Evolutionary conservation across 805 yeast species (phyloP).

Genomic region (Candida wancherniae): DNA sequence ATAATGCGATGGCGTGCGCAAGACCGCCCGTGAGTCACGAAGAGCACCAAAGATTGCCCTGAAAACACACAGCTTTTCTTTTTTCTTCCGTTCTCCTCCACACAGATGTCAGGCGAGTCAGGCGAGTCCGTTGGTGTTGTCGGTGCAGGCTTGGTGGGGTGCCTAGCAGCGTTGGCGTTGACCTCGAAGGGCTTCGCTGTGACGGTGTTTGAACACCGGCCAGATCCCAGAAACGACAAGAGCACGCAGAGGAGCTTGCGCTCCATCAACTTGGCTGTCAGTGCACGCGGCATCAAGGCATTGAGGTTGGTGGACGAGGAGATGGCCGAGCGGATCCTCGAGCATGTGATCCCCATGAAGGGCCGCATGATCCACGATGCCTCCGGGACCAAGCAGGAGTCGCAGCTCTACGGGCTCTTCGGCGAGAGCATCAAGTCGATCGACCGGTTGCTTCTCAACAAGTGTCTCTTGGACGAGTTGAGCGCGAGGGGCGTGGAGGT

Average conservation of each 20-base stretch:
- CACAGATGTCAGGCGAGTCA: too few species aligned
- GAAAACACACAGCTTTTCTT: too few species aligned
- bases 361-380: conserved; percentile 86
- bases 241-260: conserved; percentile 40
- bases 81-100: too few species aligned
- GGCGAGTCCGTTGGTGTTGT: conserved; percentile 47
- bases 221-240: conserved; percentile 51
- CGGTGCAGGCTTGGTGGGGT: conserved; percentile 91
- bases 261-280: conserved; percentile 86
- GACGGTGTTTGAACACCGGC: conserved; percentile 64
- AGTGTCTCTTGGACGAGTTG: conserved; percentile 58
- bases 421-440: conserved; percentile 86
- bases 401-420: conserved; percentile 72
- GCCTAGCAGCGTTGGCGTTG: conserved; percentile 77
- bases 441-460: conserved; percentile 68
- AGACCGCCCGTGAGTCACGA: too few species aligned
- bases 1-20: too few species aligned
- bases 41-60: too few species aligned
- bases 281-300: conserved; percentile 76
- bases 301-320: conserved; percentile 55
- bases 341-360: conserved; percentile 72
- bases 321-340: conserved; percentile 52
- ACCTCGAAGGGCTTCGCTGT: conserved; percentile 69
- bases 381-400: conserved; percentile 51
- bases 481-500: conserved; percentile 41